Conservation (phyloP, 352 stramenopile species). For the Phytophthora pinifolia region DNA sequence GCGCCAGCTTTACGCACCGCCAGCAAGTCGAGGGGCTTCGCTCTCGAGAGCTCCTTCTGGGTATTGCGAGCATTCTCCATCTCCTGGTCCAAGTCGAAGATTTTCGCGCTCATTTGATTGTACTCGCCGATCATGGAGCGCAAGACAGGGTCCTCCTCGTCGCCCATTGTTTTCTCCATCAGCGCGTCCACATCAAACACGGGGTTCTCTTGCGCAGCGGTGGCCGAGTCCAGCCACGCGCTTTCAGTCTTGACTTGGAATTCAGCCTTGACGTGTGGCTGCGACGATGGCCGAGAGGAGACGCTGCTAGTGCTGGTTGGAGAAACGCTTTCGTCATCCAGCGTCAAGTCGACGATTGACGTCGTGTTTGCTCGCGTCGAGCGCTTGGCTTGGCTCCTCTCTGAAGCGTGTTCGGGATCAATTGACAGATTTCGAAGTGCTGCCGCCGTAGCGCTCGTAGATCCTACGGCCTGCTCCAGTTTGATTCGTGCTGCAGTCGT, state of each 20-base stretch:
- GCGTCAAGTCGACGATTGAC: slow-evolving; percentile 42
- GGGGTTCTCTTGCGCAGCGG: slow-evolving; percentile 14
- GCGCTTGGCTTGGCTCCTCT: slow-evolving; percentile 19
- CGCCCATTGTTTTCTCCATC: slow-evolving; percentile 35
- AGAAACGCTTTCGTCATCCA: slow-evolving; percentile 33
- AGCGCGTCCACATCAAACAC: slow-evolving; percentile 33
- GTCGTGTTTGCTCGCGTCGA: slow-evolving; percentile 4
- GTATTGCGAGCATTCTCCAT: slow-evolving; percentile 28
- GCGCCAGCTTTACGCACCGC: slow-evolving; percentile 26
- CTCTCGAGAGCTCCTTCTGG: slow-evolving; percentile 38
- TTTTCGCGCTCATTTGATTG: slow-evolving; percentile 45
- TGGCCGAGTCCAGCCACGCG: slow-evolving; percentile 30
- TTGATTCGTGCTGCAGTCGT: slow-evolving; percentile 19
- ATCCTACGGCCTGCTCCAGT: slow-evolving; percentile 12
- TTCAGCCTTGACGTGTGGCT: slow-evolving; percentile 30
- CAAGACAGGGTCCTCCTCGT: slow-evolving; percentile 56
- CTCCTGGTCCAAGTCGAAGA: slow-evolving; percentile 51
- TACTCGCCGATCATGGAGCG: slow-evolving; percentile 60
- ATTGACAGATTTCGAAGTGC: slow-evolving; percentile 34
- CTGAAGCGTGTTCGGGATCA: not conserved
- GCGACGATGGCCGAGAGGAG: slow-evolving; percentile 3
- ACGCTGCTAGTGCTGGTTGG: slow-evolving; percentile 6
- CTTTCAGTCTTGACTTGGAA: slow-evolving; percentile 29
- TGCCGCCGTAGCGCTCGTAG: slow-evolving; percentile 14
- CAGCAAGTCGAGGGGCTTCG: slow-evolving; percentile 33